These are phyloP conservation scores for Mikania micrantha DNA, from an alignment of 129 eudicot genomes.

Conservation along the genomic window DNA sequence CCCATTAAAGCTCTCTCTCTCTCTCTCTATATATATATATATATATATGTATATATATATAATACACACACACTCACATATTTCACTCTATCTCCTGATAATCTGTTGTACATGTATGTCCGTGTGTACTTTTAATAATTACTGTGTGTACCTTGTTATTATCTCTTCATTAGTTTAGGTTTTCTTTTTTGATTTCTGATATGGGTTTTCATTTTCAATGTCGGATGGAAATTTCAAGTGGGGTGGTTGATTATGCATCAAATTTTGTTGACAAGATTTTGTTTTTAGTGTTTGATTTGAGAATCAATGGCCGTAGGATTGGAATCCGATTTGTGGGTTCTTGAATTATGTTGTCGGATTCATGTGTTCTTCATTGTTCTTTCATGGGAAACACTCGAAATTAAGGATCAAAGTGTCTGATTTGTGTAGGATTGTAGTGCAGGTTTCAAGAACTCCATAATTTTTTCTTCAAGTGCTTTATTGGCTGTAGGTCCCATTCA, in stretches of 20 bases:
- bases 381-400: background rate
- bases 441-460: background rate
- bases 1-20: slow-evolving; percentile 5
- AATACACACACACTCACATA: no score
- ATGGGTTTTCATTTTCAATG: slow-evolving; percentile 17
- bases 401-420: background rate
- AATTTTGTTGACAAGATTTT: background rate
- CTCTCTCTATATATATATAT: no score
- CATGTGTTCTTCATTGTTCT: background rate
- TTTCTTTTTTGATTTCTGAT: slow-evolving; percentile 10
- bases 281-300: slow-evolving; percentile 22
- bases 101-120: slow-evolving; percentile 11
- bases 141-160: slow-evolving; percentile 27
- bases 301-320: slow-evolving; percentile 10
- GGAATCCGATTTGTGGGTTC: slow-evolving; percentile 1
- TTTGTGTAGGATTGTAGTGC: slow-evolving; percentile 1
- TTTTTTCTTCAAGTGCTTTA: background rate
- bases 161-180: background rate
- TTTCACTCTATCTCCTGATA: slow-evolving; percentile 10
- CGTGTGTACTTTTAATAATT: slow-evolving; percentile 19
- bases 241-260: slow-evolving; percentile 6
- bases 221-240: slow-evolving; percentile 4
- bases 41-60: no score
- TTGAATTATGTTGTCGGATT: slow-evolving; percentile 11
- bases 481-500: no score